Conservation (phyloP, 441 rosid species). For the Adansonia gregorii region DNA sequence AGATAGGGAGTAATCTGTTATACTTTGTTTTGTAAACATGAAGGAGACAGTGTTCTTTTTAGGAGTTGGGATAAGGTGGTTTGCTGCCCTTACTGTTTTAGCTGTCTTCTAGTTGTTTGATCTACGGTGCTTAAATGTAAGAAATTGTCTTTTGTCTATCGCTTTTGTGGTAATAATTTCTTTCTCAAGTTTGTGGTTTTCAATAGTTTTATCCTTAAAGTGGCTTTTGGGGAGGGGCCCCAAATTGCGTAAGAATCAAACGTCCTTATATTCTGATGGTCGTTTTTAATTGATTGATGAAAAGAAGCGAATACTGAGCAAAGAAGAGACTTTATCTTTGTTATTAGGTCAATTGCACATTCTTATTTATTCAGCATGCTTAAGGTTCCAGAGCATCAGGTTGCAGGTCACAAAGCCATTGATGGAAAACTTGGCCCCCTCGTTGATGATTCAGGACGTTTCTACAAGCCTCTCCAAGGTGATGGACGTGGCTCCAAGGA, state of each 20-base stretch:
- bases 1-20: background rate
- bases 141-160: background rate
- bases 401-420: conserved; percentile 84
- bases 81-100: conserved; percentile 4
- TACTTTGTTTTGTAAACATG: background rate
- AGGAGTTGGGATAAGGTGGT: conserved; percentile 3
- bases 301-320: background rate
- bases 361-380: conserved; percentile 52
- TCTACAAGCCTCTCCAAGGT: conserved; percentile 89
- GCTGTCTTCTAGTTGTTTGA: background rate
- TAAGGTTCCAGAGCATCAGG: conserved; percentile 88
- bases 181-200: conserved; percentile 2
- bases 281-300: background rate
- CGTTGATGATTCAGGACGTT: conserved; percentile 76
- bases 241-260: conserved; percentile 1
- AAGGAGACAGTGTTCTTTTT: background rate
- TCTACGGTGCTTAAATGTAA: background rate
- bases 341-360: conserved; percentile 14
- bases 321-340: conserved; percentile 19
- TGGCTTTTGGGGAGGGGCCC: background rate
- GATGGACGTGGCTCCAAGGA: conserved; percentile 73
- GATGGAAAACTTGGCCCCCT: conserved; percentile 79
- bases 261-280: background rate
- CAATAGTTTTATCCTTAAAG: background rate
- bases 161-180: background rate